Evolutionary conservation across 805 yeast genomes (phyloP), one percentile per base, ranked within the genome.

Genomic region (Pichia cephalocereana): DNA sequence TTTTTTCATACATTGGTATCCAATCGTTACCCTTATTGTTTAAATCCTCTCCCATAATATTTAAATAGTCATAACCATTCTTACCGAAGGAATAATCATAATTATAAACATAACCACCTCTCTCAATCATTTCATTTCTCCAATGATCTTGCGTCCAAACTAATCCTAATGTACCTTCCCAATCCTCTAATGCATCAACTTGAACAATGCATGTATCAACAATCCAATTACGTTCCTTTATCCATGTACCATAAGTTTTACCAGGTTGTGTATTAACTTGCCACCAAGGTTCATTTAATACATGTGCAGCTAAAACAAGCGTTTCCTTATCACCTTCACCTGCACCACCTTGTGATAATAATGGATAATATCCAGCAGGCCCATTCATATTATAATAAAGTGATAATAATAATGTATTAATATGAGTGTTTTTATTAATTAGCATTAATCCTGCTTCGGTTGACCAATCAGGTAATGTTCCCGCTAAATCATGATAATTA

Each of bases 291-390:
- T 71, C 61, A 6, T 67, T 62, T 36, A 73, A 63, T 9, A 70
- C 70, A 41, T 70, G 70, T 6, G 86, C 81, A 2, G 87, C 83
- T 0, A 86, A 82, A 43, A 79, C 65, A 52, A 80, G 80, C 0
- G 90, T 83, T 52, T 83, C 89, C 60, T 83, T 83, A 60, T 83
- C 90, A 44, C 89, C 89, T 63, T 81, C 86, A 14, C 90, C 90
- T 3, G 73, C 74, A 40, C 73, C 71, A 34, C 83, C 83, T 62
- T 80, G 80, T 2, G 82, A 69, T 39, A 83, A 64, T 41, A 82
- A 64, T 5, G 79, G 79, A 60, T 80, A 81, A 59, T 72, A 83
- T 43, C 73, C 68, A 2, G 70, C 61, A 23, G 82, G 83, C 0
- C 88, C 88, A 60, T 73, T 76, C 43, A 76, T 64, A 57, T 83